Evolutionary conservation across 768 basidiomycete genomes (phyloP).

Genomic region (Hemileccinum impolitum): DNA sequence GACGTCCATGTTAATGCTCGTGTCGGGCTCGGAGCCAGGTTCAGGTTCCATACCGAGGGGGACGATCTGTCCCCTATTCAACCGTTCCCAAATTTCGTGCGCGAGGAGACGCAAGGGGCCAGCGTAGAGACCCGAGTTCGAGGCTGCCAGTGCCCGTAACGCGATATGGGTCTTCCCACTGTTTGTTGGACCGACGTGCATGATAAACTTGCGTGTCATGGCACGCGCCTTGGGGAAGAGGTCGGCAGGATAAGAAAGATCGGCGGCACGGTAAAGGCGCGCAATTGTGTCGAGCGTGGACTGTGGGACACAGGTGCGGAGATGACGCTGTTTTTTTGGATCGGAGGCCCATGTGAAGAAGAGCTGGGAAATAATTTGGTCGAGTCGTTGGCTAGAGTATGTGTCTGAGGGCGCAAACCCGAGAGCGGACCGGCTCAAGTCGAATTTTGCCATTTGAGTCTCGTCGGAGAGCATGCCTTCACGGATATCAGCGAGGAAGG

Average conservation of each 20-base stretch:
- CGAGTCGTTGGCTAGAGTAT: conserved; percentile 31
- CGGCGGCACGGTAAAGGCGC: conserved; percentile 36
- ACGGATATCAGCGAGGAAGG: conserved; percentile 40
- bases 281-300: conserved; percentile 38
- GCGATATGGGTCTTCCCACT: conserved; percentile 97
- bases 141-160: conserved; percentile 78
- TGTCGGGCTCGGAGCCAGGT: conserved; percentile 35
- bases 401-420: conserved; percentile 29
- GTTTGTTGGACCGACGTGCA: conserved; percentile 98
- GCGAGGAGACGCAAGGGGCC: conserved; percentile 92
- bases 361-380: conserved; percentile 48
- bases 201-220: conserved; percentile 72
- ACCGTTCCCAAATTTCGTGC: conserved; percentile 88
- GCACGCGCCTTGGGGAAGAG: conserved; percentile 50
- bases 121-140: conserved; percentile 75
- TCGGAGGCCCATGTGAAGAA: conserved; percentile 56
- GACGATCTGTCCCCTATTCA: conserved; percentile 87
- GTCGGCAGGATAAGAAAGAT: conserved; percentile 48
- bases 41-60: conserved; percentile 59
- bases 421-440: conserved; percentile 40
- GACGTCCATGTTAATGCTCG: conserved; percentile 32
- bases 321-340: conserved; percentile 24
- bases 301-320: conserved; percentile 27
- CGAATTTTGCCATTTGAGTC: conserved; percentile 29
- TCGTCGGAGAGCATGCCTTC: conserved; percentile 26